Evolutionary conservation across 306 rosid species (phyloP).

Genomic region (Sindora glabra): DNA sequence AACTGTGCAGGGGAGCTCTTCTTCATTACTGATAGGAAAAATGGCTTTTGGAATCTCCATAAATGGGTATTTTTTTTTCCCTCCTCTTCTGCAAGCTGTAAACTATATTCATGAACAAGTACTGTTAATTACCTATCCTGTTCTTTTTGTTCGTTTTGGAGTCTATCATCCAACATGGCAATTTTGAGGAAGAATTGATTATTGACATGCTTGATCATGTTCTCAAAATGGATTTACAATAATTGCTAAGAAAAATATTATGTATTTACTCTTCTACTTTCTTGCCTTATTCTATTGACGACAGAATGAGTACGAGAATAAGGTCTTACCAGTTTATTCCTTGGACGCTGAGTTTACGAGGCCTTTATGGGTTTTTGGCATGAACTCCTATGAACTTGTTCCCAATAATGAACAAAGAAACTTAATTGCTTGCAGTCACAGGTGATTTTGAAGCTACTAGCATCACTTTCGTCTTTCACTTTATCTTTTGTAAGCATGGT

Average conservation of each 20-base stretch:
- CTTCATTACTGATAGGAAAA: conserved; percentile 69
- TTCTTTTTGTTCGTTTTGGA: background rate
- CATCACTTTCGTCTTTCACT: background rate
- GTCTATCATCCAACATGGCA: background rate
- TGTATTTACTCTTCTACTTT: background rate
- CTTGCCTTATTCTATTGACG: conserved; percentile 9
- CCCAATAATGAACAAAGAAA: conserved; percentile 27
- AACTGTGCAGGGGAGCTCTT: conserved; percentile 75
- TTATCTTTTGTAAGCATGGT: background rate
- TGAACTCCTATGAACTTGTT: conserved; percentile 70
- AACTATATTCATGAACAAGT: no score
- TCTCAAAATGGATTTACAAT: background rate
- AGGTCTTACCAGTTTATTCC: conserved; percentile 58
- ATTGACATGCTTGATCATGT: conserved; percentile 5
- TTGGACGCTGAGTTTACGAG: conserved; percentile 80
- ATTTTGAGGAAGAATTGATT: background rate
- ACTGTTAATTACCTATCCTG: no score
- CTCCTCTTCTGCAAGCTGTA: background rate
- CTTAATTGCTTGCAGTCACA: conserved; percentile 75
- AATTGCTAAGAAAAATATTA: background rate
- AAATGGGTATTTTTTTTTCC: conserved; percentile 63
- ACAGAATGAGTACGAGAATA: conserved; percentile 72
- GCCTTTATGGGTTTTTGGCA: conserved; percentile 78
- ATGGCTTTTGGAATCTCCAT: conserved; percentile 91
- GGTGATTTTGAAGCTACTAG: conserved; percentile 35